Conservation (phyloP, 805 yeast species). For the Starmerella powellii region DNA sequence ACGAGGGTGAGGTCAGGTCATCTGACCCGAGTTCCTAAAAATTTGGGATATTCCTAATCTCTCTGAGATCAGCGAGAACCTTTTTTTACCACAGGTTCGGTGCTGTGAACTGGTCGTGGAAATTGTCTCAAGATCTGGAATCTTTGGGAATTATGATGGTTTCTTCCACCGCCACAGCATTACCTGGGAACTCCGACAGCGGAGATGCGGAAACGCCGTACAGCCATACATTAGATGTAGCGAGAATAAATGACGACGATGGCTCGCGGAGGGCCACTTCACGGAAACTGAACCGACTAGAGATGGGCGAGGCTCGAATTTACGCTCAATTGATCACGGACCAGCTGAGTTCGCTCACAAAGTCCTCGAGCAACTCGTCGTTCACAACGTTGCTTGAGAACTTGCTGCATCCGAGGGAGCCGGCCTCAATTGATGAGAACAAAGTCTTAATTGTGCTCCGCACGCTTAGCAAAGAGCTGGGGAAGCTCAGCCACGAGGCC, state of each 20-base stretch:
- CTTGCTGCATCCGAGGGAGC: not conserved
- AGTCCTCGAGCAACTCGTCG: not conserved
- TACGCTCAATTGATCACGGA: constrained; percentile 10
- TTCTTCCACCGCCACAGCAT: constrained; percentile 4
- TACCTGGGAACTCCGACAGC: constrained; percentile 4
- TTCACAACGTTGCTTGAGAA: constrained; percentile 3
- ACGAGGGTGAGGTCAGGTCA: not conserved
- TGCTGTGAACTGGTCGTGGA: too few species aligned
- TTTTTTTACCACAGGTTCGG: too few species aligned
- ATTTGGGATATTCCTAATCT: too few species aligned
- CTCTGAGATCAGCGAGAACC: too few species aligned
- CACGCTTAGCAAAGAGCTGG: constrained; percentile 49
- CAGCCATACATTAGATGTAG: constrained; percentile 10
- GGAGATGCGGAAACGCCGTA: constrained; percentile 2
- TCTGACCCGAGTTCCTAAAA: not conserved
- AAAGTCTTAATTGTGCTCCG: constrained; percentile 47
- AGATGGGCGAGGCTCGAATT: not conserved
- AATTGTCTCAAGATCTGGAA: not conserved
- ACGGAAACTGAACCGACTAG: not conserved
- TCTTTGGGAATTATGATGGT: constrained; percentile 11
- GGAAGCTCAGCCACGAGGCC: constrained; percentile 45
- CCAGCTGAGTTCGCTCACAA: constrained; percentile 7
- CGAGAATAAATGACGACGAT: constrained; percentile 3
- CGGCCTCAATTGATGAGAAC: constrained; percentile 16
- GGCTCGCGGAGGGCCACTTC: not conserved